Conservation (phyloP, 768 basidiomycete species). For the Pleurotus salmoneostramineus region DNA sequence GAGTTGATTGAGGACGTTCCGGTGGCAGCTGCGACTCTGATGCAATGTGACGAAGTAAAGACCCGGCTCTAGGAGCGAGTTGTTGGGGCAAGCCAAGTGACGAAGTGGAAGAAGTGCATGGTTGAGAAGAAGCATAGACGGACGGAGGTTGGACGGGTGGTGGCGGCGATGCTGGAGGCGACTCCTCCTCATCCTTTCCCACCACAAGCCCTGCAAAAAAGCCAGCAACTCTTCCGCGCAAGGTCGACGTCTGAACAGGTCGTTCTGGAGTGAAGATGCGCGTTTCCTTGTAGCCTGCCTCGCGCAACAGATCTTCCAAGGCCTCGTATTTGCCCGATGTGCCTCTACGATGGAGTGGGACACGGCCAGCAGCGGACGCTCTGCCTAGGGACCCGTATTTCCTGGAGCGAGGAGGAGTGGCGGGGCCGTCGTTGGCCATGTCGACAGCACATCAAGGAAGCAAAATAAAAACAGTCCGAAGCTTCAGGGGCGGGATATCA, state of each 20-base stretch:
- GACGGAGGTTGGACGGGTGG: no score
- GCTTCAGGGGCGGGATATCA: no score
- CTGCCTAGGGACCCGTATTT: slow-evolving; percentile 4
- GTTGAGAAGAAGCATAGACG: no score
- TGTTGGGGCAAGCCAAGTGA: neutral
- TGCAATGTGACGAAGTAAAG: slow-evolving; percentile 73
- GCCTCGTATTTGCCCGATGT: slow-evolving; percentile 80
- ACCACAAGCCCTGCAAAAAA: slow-evolving; percentile 65
- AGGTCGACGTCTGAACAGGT: slow-evolving; percentile 21
- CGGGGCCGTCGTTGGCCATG: no score
- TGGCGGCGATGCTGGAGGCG: no score
- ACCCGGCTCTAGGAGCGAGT: slow-evolving; percentile 40
- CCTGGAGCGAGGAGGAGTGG: neutral
- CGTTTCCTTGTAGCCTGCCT: slow-evolving; percentile 92
- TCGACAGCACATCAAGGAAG: no score
- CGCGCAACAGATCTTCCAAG: slow-evolving; percentile 79
- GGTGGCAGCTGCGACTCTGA: slow-evolving; percentile 28
- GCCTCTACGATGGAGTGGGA: slow-evolving; percentile 74
- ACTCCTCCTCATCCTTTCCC: slow-evolving; percentile 4
- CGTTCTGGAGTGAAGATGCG: slow-evolving; percentile 83
- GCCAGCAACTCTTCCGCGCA: slow-evolving; percentile 53
- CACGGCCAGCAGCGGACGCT: slow-evolving; percentile 34
- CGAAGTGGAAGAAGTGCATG: neutral
- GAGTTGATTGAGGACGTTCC: slow-evolving; percentile 21
- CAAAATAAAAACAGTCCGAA: no score